Evolutionary conservation across 2,329 filamentous ascomycete species (phyloP).

Genomic region (Trichoderma asperellum): DNA sequence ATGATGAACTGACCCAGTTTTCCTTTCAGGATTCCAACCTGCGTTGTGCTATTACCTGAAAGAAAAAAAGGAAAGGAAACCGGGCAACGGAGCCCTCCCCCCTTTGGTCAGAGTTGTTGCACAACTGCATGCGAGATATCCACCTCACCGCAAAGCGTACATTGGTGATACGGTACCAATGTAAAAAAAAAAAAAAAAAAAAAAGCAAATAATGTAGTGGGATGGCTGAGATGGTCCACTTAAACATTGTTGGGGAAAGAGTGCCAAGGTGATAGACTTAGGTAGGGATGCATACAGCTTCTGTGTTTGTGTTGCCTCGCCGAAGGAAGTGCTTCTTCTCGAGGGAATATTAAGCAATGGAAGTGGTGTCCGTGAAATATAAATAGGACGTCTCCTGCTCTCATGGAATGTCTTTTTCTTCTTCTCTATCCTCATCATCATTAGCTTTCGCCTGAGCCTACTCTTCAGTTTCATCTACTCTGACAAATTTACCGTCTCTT

Average conservation of each 20-base stretch:
- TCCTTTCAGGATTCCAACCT: not conserved
- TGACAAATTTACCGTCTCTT: not conserved
- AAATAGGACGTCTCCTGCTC: constrained; percentile 1
- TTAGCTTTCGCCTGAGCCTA: not conserved
- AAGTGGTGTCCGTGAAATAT: not conserved
- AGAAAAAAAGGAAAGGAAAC: not conserved
- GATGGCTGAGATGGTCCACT: not conserved
- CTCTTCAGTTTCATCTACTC: constrained; percentile 10
- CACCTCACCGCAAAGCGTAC: not conserved
- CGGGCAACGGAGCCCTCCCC: not conserved
- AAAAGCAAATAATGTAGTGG: not conserved
- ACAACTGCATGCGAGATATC: not conserved
- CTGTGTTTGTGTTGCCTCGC: not conserved
- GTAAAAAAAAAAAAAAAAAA: too few relatives aligned
- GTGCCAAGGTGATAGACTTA: not conserved
- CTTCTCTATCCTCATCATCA: not conserved
- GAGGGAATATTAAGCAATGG: not conserved
- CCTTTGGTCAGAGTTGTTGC: not conserved
- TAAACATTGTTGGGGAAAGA: not conserved
- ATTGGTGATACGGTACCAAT: not conserved
- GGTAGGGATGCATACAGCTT: not conserved
- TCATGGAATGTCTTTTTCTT: not conserved
- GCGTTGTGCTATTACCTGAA: not conserved
- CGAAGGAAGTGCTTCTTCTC: not conserved
- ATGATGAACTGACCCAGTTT: not conserved